Percentiles rank a stretch among this genome's conserved stretches.
Evolutionary conservation across 2,329 filamentous ascomycete genomes (phyloP).

Genomic region (Cladosporium sp.): DNA sequence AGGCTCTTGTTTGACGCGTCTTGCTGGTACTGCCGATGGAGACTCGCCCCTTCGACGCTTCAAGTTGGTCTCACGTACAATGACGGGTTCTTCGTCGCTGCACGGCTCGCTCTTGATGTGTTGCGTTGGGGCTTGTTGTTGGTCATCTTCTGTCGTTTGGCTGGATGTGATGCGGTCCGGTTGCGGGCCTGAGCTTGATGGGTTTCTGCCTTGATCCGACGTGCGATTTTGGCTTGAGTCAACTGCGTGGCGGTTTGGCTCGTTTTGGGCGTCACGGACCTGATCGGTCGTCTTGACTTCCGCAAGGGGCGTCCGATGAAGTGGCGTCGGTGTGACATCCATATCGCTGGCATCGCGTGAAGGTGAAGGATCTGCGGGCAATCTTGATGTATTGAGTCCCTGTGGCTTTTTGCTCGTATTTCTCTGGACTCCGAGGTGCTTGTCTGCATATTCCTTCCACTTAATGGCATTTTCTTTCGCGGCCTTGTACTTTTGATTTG

Average conservation of each 20-base stretch:
- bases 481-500: conserved; percentile 21
- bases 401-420: not conserved
- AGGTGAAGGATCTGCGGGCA: not conserved
- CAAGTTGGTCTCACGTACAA: conserved; percentile 37
- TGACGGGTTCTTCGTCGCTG: conserved; percentile 34
- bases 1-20: conserved; percentile 24
- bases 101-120: conserved; percentile 11
- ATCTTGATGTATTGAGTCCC: not conserved
- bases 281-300: not conserved
- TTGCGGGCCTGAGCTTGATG: not conserved
- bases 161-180: conserved; percentile 31
- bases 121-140: conserved; percentile 10
- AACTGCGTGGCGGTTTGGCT: not conserved
- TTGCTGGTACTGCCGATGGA: conserved; percentile 14
- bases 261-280: not conserved
- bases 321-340: conserved; percentile 3
- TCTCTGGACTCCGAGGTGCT: not conserved
- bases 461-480: conserved; percentile 34
- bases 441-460: conserved; percentile 23
- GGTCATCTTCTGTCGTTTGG: conserved; percentile 36
- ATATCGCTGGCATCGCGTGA: conserved; percentile 7
- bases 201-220: not conserved
- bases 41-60: conserved; percentile 36
- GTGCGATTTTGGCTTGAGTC: not conserved
- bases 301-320: not conserved